Percentiles rank a stretch among this genome's conserved stretches.
These are phyloP conservation scores for Nannochloris sp. DNA, from an alignment of 139 green algal genomes.

Conservation along the genomic window DNA sequence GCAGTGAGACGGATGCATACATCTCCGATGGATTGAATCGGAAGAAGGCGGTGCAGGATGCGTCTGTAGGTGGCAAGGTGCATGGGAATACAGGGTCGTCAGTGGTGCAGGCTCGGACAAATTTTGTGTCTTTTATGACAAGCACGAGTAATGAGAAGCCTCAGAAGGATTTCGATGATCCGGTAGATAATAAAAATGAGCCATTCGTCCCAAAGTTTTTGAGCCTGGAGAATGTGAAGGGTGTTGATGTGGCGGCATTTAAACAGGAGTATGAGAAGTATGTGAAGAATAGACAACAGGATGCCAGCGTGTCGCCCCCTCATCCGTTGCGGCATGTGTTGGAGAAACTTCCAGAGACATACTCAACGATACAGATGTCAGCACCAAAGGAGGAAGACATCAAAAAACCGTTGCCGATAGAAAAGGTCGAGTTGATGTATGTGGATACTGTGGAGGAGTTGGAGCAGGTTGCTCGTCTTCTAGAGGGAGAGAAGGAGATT, in stretches of 20 bases:
- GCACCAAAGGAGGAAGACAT: constrained; percentile 4
- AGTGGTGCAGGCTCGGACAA: neutral
- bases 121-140: neutral
- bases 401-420: neutral
- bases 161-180: constrained; percentile 45
- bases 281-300: neutral
- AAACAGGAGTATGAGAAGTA: neutral
- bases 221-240: neutral
- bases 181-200: constrained; percentile 51
- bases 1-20: too few species aligned
- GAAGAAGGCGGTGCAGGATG: too few species aligned
- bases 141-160: constrained; percentile 12
- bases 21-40: too few species aligned
- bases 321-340: constrained; percentile 54
- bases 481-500: constrained; percentile 44
- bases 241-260: neutral
- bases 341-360: constrained; percentile 26
- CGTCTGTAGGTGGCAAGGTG: too few species aligned
- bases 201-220: constrained; percentile 31
- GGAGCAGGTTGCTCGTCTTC: constrained; percentile 10
- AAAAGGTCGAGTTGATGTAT: constrained; percentile 20
- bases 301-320: constrained; percentile 1
- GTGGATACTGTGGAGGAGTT: constrained; percentile 21
- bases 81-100: too few species aligned
- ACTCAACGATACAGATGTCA: constrained; percentile 32